Base-by-base conservation (phyloP, 345 rosid species). In the Diplotaxis tenuifolia region DNA sequence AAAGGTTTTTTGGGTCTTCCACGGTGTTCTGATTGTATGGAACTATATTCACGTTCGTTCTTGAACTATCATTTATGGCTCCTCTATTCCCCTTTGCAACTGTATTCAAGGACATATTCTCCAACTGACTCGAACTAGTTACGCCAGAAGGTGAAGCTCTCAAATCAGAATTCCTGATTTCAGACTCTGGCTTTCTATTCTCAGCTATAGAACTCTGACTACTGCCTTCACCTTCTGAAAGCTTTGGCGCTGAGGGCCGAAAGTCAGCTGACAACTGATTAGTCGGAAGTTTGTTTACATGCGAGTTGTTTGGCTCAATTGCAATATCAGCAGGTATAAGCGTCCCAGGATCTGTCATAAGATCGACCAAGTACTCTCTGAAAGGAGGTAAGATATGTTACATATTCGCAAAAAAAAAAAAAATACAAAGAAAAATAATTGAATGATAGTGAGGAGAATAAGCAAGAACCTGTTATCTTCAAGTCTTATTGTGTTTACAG, bases 331-430 rank as follows among this genome's bases (percentile, higher is more conserved):
- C 95, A 56, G 99, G 99, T 82, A 96, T 88, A 75, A 96, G 95
- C 20, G 97, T 92, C 79, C 99, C 99, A 28, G 99, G 96, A 80
- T 90, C 99, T 72, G 97, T 96, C 99, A 96, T 96, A 79, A 96
- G 97, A 87, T 96, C 99, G 72, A 96, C 96, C 87, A 96, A 85
- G 90, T 84, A 90, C 84, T 96, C 99, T 85, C 99, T 96, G 89
- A 71, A 84, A 58, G 50, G 62, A 80, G 54, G 73, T 72, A 36
- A 70, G 34, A 71, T 18, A 32, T 15, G 73, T 85, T 75, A 82
- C 60, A 73, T 63, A 12, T 19, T 20, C 32, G 70, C 29, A 58
- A 40, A 50, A 21, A 29, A 19, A 16, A 66, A 15, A 18, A 67
- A 74, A 19, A 6, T n/a, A n/a, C n/a, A n/a, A n/a, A n/a, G n/a